A percentile compares a stretch with the other conserved stretches of the same genome.
Evolutionary conservation across 345 rosid genomes (phyloP).

Genomic region (Ceriops zippeliana): DNA sequence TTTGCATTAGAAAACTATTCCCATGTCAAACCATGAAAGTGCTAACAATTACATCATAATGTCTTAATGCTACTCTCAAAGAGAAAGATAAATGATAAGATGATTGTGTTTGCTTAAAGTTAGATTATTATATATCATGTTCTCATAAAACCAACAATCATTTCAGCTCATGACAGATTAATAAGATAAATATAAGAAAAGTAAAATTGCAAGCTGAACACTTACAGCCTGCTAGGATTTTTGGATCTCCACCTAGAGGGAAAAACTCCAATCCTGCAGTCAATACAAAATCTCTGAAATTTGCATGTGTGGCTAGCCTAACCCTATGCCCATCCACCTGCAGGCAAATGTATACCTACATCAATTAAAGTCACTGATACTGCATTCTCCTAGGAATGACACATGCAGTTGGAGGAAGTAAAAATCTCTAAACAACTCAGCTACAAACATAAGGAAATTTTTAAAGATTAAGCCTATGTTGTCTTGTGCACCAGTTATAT

Average conservation of each 20-base stretch:
- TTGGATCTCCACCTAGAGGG: conserved; percentile 37
- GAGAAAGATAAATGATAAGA: too few relatives aligned
- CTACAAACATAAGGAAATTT: too few relatives aligned
- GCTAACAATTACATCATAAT: too few relatives aligned
- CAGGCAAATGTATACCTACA: conserved; percentile 6
- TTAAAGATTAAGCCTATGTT: too few relatives aligned
- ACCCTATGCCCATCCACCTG: conserved; percentile 36
- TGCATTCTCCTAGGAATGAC: background rate
- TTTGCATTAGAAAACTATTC: too few relatives aligned
- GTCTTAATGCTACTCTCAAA: too few relatives aligned
- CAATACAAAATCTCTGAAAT: conserved; percentile 30
- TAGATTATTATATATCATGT: background rate
- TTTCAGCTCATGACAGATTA: background rate
- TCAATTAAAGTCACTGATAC: conserved; percentile 6
- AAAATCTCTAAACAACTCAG: background rate
- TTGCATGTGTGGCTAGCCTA: conserved; percentile 32
- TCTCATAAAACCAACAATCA: background rate
- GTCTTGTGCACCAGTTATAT: too few relatives aligned
- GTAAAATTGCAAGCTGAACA: background rate
- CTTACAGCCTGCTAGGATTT: conserved; percentile 32
- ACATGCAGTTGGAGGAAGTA: background rate
- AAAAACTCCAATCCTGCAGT: conserved; percentile 32
- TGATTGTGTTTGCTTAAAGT: background rate
- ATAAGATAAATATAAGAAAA: background rate
- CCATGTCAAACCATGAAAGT: too few relatives aligned